These are phyloP conservation scores for Ciborinia camelliae DNA, from an alignment of 2,329 filamentous ascomycete genomes.

Conservation along the genomic window DNA sequence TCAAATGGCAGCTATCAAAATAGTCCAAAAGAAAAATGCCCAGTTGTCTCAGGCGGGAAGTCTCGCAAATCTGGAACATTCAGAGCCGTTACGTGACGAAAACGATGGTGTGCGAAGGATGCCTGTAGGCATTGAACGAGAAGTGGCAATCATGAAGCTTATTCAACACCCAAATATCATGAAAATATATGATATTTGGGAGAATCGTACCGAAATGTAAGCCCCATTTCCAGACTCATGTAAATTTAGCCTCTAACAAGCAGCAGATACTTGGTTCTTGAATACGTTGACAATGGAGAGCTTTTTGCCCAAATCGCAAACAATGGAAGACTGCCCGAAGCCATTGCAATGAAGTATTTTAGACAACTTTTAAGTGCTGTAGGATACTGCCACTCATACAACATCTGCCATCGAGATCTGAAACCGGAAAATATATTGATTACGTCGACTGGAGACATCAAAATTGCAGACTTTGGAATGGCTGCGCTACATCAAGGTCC, in stretches of 20 bases:
- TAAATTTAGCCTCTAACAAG: slow-evolving; percentile 28
- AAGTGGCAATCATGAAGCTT: slow-evolving; percentile 95
- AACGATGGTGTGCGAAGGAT: slow-evolving; percentile 65
- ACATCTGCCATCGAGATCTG: slow-evolving; percentile 92
- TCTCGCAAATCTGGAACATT: slow-evolving; percentile 75
- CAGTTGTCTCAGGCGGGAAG: slow-evolving; percentile 82
- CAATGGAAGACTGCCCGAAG: slow-evolving; percentile 70
- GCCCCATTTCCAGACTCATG: slow-evolving; percentile 36
- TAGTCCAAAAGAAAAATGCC: slow-evolving; percentile 80
- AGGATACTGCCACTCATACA: slow-evolving; percentile 88
- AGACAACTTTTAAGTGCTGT: slow-evolving; percentile 91
- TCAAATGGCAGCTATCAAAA: slow-evolving; percentile 88
- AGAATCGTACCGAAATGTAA: slow-evolving; percentile 91
- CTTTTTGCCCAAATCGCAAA: slow-evolving; percentile 79
- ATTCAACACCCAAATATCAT: slow-evolving; percentile 95
- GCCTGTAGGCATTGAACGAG: slow-evolving; percentile 85
- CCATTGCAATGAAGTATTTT: slow-evolving; percentile 79
- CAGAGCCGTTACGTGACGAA: slow-evolving; percentile 57
- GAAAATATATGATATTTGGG: slow-evolving; percentile 94
- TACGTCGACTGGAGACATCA: slow-evolving; percentile 71
- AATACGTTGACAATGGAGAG: slow-evolving; percentile 74
- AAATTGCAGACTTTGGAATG: slow-evolving; percentile 98
- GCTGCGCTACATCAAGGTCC: slow-evolving; percentile 82
- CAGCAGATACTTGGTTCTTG: slow-evolving; percentile 85
- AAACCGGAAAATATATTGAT: slow-evolving; percentile 97